A percentile compares a stretch with the other conserved stretches of the same genome.
Evolutionary conservation across 129 eudicot species (phyloP).

Genomic region (Silybum marianum): DNA sequence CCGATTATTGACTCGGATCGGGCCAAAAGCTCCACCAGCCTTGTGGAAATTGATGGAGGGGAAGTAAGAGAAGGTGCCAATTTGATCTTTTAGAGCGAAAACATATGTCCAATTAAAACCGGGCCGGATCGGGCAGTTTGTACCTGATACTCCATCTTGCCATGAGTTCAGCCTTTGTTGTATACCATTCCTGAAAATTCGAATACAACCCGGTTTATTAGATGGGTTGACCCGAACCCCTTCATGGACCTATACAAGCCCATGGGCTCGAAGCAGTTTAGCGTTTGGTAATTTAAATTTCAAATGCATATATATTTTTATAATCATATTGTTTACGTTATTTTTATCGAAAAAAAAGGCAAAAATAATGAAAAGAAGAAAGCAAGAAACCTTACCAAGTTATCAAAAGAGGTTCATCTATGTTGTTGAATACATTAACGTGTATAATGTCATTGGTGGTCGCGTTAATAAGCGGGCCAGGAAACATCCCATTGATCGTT

Average conservation of each 20-base stretch:
- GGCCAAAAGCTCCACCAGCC: slow-evolving; percentile 72
- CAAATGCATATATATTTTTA: neutral
- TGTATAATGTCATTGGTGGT: slow-evolving; percentile 55
- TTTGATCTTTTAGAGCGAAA: slow-evolving; percentile 57
- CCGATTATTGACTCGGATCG: slow-evolving; percentile 56
- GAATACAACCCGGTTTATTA: neutral
- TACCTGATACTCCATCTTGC: slow-evolving; percentile 75
- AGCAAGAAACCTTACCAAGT: slow-evolving; percentile 47
- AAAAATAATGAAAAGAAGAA: neutral
- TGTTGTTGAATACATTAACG: slow-evolving; percentile 53
- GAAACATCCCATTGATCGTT: slow-evolving; percentile 58
- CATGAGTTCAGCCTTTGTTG: slow-evolving; percentile 69
- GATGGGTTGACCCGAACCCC: neutral
- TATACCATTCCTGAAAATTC: slow-evolving; percentile 49
- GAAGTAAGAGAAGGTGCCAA: slow-evolving; percentile 54
- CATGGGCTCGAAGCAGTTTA: neutral
- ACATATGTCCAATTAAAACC: slow-evolving; percentile 57
- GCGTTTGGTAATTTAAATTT: too few species aligned
- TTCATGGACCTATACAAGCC: neutral
- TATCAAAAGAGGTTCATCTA: slow-evolving; percentile 64
- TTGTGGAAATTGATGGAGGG: slow-evolving; percentile 59
- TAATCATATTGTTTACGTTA: neutral
- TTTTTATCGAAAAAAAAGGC: neutral
- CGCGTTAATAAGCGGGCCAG: slow-evolving; percentile 62
- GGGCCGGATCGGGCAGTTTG: slow-evolving; percentile 66